A percentile compares a stretch with the other conserved stretches of the same genome.
Evolutionary conservation across 2,329 filamentous ascomycete genomes (phyloP).

Genomic region (Hymenoscyphus infarciens): DNA sequence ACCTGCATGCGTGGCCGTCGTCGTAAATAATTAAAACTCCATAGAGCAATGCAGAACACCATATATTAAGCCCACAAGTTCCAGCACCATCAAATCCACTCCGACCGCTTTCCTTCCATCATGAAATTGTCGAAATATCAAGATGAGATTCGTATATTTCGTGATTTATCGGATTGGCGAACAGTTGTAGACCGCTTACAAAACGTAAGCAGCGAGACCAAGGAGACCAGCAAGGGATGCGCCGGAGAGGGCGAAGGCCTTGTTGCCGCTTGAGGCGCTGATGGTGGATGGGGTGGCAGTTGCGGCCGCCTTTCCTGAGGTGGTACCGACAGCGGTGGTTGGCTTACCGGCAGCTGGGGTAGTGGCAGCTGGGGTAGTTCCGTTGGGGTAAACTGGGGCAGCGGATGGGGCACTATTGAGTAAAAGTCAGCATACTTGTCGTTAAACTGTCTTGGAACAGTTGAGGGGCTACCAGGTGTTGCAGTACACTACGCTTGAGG

Average conservation of each 20-base stretch:
- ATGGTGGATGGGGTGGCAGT: constrained; percentile 37
- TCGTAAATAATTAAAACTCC: constrained; percentile 33
- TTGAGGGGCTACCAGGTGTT: constrained; percentile 46
- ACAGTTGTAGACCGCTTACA: constrained; percentile 34
- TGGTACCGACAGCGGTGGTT: constrained; percentile 19
- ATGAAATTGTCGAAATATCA: constrained; percentile 38
- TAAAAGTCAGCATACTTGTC: constrained; percentile 19
- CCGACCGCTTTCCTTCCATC: constrained; percentile 40
- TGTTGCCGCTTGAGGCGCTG: constrained; percentile 54
- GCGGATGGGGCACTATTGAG: constrained; percentile 21
- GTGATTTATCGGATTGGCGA: constrained; percentile 52
- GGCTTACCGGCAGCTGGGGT: constrained; percentile 26
- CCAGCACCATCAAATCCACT: constrained; percentile 24
- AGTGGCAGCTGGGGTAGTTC: constrained; percentile 24
- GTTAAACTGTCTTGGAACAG: constrained; percentile 22
- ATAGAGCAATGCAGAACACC: constrained; percentile 40
- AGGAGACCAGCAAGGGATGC: constrained; percentile 58
- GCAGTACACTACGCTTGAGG: constrained; percentile 40
- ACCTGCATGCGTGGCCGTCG: constrained; percentile 36
- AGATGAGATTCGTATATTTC: constrained; percentile 36
- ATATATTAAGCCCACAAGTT: constrained; percentile 31
- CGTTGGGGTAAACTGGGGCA: constrained; percentile 25
- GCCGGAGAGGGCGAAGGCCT: constrained; percentile 53
- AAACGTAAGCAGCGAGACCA: constrained; percentile 50
- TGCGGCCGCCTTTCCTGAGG: constrained; percentile 27